Base-by-base conservation (phyloP, 73 alveolate species). In the Tetrahymena thermophila region DNA sequence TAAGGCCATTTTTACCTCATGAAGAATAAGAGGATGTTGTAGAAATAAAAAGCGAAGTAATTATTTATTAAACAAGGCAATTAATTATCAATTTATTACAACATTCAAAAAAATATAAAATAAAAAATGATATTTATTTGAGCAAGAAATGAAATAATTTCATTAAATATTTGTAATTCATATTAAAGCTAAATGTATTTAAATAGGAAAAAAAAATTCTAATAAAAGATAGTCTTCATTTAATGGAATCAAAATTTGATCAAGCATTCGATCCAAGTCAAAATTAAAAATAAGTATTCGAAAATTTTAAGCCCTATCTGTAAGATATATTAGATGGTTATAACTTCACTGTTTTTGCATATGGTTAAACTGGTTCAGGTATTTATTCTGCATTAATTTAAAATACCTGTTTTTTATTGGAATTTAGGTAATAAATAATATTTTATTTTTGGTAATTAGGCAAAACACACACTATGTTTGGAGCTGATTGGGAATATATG, bases 311-410 rank as follows among this genome's bases (percentile, higher is more conserved):
- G 17, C 93, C 95, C 11, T 56, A 95, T 9, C 55, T 95, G 17
- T 93, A 93, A 43, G 94, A 93, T 28, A 94, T 97, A 57, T 44
- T 96, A 40, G 71, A 96, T 57, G 98, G 98, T 35, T 97, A 95
- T 93, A 97, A 97, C 85, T 94, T 94, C 38, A 95, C 98, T 23
- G 95, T 97, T 34, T 96, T 96, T 71, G 98, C 98, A 21, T 97
- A 97, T 43, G 98, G 98, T 34, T 96, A 97, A 93, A 97, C 98
- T 40, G 98, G 98, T 40, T 93, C 97, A 23, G 98, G 98, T 83
- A 97, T 95, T n/a, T 19, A 19, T 10, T 11, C 35, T 14, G 28
- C 35, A 21, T 44, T 35, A 31, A 43, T 71, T 19, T 28, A n/a
- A 31, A 56, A 56, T 56, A 0, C 13, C 13, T 7, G 34, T 56